Conservation (phyloP, 2,329 filamentous ascomycete genomes). For the Septoria petroselini region DNA sequence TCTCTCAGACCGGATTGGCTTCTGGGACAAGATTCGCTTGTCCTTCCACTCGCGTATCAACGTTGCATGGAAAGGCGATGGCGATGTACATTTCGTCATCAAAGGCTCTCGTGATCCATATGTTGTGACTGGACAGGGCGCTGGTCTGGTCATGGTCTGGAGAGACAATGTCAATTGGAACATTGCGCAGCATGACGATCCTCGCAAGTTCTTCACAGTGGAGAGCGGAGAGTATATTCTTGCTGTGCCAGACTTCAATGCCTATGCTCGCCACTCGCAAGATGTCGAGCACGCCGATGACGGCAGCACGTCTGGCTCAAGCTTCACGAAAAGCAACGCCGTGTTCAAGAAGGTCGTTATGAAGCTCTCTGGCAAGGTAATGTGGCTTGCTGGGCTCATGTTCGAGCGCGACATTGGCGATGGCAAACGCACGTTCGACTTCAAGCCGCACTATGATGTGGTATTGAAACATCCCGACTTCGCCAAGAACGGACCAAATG, state of each 20-base stretch:
- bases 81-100: conserved; percentile 87
- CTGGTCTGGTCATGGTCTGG: conserved; percentile 98
- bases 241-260: conserved; percentile 88
- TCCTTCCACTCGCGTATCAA: conserved; percentile 89
- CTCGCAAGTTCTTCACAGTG: conserved; percentile 90
- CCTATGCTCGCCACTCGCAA: conserved; percentile 69
- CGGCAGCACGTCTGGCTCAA: conserved; percentile 59
- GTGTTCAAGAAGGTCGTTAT: conserved; percentile 97
- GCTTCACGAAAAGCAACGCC: conserved; percentile 68
- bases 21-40: conserved; percentile 97
- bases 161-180: conserved; percentile 87
- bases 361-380: conserved; percentile 95
- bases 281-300: conserved; percentile 50
- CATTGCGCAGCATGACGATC: conserved; percentile 79
- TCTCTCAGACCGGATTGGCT: conserved; percentile 87
- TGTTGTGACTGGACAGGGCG: conserved; percentile 83
- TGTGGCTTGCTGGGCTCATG: conserved; percentile 85
- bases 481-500: conserved; percentile 56
- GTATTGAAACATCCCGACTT: conserved; percentile 77
- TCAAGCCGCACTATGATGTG: conserved; percentile 89
- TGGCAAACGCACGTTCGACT: conserved; percentile 75
- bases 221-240: conserved; percentile 94
- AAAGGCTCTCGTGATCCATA: conserved; percentile 92
- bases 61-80: conserved; percentile 90
- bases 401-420: conserved; percentile 80